Evolutionary conservation across 768 basidiomycete species (phyloP).

Genomic region (Mycena metata): DNA sequence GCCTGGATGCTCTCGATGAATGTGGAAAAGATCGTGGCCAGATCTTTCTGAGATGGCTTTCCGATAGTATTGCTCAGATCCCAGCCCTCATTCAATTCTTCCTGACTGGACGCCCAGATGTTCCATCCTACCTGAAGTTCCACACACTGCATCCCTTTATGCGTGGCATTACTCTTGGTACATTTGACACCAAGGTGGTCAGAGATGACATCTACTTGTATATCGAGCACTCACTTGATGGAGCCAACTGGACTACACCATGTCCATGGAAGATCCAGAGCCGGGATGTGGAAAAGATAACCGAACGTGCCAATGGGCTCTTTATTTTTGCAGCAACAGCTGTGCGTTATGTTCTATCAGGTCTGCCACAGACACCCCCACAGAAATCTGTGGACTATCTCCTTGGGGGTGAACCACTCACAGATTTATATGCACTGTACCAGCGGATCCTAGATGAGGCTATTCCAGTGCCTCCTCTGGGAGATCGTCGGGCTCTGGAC

Average conservation of each 20-base stretch:
- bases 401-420: not conserved
- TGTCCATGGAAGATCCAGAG: not conserved
- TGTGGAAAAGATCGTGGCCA: slow-evolving; percentile 20
- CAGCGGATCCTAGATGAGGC: not conserved
- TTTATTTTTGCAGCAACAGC: slow-evolving; percentile 13
- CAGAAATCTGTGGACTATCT: slow-evolving; percentile 5
- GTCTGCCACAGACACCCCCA: not conserved
- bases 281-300: not conserved
- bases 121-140: slow-evolving; percentile 19
- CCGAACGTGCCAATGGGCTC: not conserved
- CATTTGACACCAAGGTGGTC: not conserved
- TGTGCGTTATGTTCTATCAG: slow-evolving; percentile 5
- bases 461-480: not conserved
- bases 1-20: slow-evolving; percentile 15
- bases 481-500: not conserved
- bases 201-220: not conserved
- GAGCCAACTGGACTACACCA: slow-evolving; percentile 1
- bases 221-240: slow-evolving; percentile 1
- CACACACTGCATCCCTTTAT: not conserved
- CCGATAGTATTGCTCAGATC: not conserved
- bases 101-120: slow-evolving; percentile 27
- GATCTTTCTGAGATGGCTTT: slow-evolving; percentile 10
- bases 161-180: not conserved
- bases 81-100: slow-evolving; percentile 17
- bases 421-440: not conserved